Base-by-base conservation (phyloP, 371 early-diverging fungal genomes). In the Syncephalastrum monosporum region DNA sequence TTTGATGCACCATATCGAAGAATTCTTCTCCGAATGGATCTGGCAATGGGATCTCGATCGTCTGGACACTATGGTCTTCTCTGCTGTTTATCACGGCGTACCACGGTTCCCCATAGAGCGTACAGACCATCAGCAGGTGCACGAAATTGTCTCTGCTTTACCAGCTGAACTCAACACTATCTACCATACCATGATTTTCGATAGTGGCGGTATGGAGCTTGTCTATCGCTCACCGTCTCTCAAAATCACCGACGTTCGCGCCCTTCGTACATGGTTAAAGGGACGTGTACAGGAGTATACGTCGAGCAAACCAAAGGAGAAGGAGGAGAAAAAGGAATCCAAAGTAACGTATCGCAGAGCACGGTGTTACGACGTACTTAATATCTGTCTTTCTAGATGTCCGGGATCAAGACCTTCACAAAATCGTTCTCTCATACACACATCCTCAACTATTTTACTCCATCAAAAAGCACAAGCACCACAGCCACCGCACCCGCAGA, bases 1-100 rank as follows among this genome's bases (percentile, higher is more conserved):
- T 10, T 56, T 84, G 21, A 75, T 72, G 69, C 69, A 76, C 45
- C 59, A 59, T 13, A 74, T 79, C 47, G 85, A 84, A 60, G 85
- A 84, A 62, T 86, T 86, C 53, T 86, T 83, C 55, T 81, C 80
- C 4, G 74, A 81, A 14, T 84, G 85, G 87, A 83, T 86, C 29
- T 79, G 81, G 69, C 66, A 79, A 46, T 84, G 84, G 87, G 81
- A 86, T 56, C 83, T 84, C 64, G 83, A 83, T 67, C 72, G 72
- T n/a, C 47, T 67, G 38, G 75, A 73, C 53, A 69, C 60, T 17
- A 72, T 72, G 66, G 55, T 69, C 4, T 71, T 69, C 55, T 47
- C 61, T 2, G 66, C 71, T 15, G 72, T 78, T 1, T 76, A 80
- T 46, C 71, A 80, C 46, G 72, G 75, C 14, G 59, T 77, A 0